Evolutionary conservation across 192 early-diverging fungal species (phyloP), one percentile per base, ranked within the genome.

Genomic region (Endogone sp.): DNA sequence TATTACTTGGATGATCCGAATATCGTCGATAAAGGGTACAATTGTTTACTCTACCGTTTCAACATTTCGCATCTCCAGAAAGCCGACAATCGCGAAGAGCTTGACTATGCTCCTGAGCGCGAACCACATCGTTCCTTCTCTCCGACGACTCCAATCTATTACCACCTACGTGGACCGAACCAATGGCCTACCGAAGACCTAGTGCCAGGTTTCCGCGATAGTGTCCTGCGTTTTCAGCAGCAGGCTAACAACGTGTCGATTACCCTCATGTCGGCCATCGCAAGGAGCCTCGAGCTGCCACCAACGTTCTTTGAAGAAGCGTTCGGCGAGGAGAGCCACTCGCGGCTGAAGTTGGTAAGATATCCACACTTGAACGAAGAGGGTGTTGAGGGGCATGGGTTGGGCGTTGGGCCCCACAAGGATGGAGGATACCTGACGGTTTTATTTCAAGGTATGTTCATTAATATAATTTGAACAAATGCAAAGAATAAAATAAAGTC

Each of bases 351-450:
- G 54, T 56, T 75, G 0, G 60, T 79, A 4, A 65, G 71, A 44
- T 84, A 84, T 59, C 83, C 83, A 1, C 72, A 77, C 2, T 70
- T 80, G 32, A 60, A 75, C 26, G 72, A 65, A 8, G 69, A 68
- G 20, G 70, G 76, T 27, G 29, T 78, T 20, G 63, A 68, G 4
- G 75, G 66, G 10, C 75, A 77, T 58, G 75, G 75, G 28, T 49
- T 82, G 23, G 83, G 83, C 3, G 86, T 86, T 20, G 88, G 86
- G 6, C 79, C 88, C 2, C 88, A 89, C 28, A 85, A 82, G 57
- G 71, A 84, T 56, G 72, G 73, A 3, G 83, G 83, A 1, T 84
- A 78, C 58, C 65, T 89, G 61, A 83, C 85, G 0, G 66, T 89
- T 3, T 64, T 89, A 0, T 79, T 84, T 8, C 88, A 89, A 74